Base-by-base conservation (phyloP, 2,329 filamentous ascomycete genomes). In the Colletotrichum filicis region DNA sequence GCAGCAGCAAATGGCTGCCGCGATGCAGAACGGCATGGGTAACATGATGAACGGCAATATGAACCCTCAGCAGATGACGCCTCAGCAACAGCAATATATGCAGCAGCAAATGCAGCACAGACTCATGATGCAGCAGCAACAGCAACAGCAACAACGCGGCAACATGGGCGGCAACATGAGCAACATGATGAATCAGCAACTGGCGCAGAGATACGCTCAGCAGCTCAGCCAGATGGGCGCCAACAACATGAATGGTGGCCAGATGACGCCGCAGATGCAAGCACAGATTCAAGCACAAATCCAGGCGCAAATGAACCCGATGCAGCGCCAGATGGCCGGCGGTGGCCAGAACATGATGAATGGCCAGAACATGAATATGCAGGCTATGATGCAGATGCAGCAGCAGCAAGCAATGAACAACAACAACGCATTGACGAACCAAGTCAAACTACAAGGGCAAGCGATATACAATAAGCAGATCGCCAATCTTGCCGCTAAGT, bases 141-240 rank as follows among this genome's bases (percentile, higher is more conserved):
- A 81, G 53, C 79, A 79, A 60, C 80, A 82, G 66, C 82, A 83
- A 8, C 80, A 80, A 5, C 79, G 79, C 77, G 79, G 56, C 71
- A 77, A 5, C 79, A 80, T 55, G 62, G 78, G 76, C 60, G 72
- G 49, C 76, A 78, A 74, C 79, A 76, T 74, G 81, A 83, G 78
- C 75, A 83, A 81, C 76, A 85, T 84, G 81, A 78, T 83, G 79
- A 83, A 79, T 24, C 82, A 85, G 68, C 83, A 85, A 42, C 79
- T 85, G 59, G 82, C 83, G 2, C 83, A 85, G 52, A 84, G 85
- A 65, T 86, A 87, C 75, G 80, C 82, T 4, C 84, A 86, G 66
- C 80, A 84, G 71, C 78, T 87, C 49, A 84, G 81, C 73, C 82
- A 82, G 46, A 82, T 86, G 80, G 83, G 84, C 61, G 77, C 76